Evolutionary conservation across 1,284 basidiomycete species (phyloP).

Genomic region (Meira miltonrushii): DNA sequence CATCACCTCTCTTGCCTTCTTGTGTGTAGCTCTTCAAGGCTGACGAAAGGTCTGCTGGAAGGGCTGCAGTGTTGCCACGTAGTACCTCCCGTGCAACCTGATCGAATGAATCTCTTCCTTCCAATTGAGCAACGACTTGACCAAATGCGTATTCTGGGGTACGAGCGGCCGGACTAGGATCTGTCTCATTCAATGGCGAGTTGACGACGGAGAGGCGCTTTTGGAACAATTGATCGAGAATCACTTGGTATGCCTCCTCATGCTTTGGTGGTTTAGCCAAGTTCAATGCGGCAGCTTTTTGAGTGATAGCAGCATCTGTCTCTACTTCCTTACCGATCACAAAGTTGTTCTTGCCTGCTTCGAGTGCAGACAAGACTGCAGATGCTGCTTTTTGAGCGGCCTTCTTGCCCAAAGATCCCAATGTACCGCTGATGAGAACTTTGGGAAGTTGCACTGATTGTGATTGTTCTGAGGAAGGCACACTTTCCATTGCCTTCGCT

Average conservation of each 20-base stretch:
- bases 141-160: slow-evolving; percentile 91
- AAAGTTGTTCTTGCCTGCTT: no score
- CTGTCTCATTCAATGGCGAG: slow-evolving; percentile 31
- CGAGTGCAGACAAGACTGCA: no score
- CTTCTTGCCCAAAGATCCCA: not conserved
- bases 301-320: no score
- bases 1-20: slow-evolving; percentile 28
- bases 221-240: slow-evolving; percentile 75
- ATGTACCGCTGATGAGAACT: not conserved
- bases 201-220: slow-evolving; percentile 82
- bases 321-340: no score
- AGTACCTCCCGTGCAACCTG: slow-evolving; percentile 21
- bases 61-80: slow-evolving; percentile 2
- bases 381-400: no score
- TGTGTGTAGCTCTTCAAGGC: slow-evolving; percentile 20
- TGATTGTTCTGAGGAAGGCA: not conserved
- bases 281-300: no score
- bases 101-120: slow-evolving; percentile 43
- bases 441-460: not conserved
- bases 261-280: slow-evolving; percentile 65
- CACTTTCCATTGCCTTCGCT: slow-evolving; percentile 55
- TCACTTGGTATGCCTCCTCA: slow-evolving; percentile 84
- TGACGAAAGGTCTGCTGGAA: slow-evolving; percentile 40
- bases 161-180: slow-evolving; percentile 60
- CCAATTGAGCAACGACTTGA: slow-evolving; percentile 72